Base-by-base conservation (phyloP, 1,284 basidiomycete genomes). In the Leucoagaricus sp. region DNA sequence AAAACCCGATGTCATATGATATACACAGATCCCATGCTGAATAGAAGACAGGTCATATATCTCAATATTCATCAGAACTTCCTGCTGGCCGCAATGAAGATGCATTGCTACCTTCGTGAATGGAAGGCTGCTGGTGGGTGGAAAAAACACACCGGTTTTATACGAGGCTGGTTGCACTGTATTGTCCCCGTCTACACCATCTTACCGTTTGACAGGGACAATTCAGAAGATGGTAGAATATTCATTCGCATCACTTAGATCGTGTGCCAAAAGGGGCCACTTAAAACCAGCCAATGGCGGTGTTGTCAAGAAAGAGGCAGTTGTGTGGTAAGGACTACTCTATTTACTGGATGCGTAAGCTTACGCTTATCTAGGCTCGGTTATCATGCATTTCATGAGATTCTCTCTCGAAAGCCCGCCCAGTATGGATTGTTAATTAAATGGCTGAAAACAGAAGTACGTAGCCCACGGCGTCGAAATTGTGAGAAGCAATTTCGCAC, bases 11-110 rank as follows among this genome's bases (percentile, higher is more conserved):
- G 79, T 54, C 90, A 94, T 64, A 77, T 85, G 33, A 84, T 95
- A 58, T 96, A 84, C 71, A 86, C 82, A 49, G 96, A 98, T 69
- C 82, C 83, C 2, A 66, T 67, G 6, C 79, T 97, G 61, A 98
- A 96, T 69, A 74, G 82, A 1, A 63, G 72, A 25, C 64, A 77
- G 31, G 82, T 81, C 0, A 85, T 93, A 2, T 84, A 91, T 69
- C 69, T 84, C 34, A 99, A 98, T 69, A 76, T 97, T 8, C 95
- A 94, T 68, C 87, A 95, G 69, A 91, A 88, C 65, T 91, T 96
- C 65, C 72, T 93, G n/a, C 71, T 96, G 23, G 82, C 87, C 1
- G 93, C 93, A 0, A 87, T 96, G 79, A 98, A 95, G 74, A 90
- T 95, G 78, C 85, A 92, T 51, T 81, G 85, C 50, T 98, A 97